These are phyloP conservation scores for Diutina rugosa DNA, from an alignment of 1,139 yeast species.

Conservation along the genomic window DNA sequence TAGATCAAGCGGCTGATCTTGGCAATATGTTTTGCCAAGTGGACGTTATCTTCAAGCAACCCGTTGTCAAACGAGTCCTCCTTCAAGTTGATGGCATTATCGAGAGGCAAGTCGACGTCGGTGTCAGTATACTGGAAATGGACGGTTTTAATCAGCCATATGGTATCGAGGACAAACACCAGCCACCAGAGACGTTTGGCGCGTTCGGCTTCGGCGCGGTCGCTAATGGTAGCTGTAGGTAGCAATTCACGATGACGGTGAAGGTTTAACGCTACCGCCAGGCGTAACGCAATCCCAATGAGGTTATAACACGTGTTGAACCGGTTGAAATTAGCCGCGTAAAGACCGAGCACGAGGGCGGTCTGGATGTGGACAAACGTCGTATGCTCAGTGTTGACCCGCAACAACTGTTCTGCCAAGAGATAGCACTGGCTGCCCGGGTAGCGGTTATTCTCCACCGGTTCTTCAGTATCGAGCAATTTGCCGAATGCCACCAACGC, in stretches of 20 bases:
- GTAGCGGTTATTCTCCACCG: constrained; percentile 5
- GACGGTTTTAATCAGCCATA: constrained; percentile 38
- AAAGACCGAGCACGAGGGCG: constrained; percentile 32
- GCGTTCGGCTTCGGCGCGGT: constrained; percentile 15
- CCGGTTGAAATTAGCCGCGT: constrained; percentile 33
- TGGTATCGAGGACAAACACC: constrained; percentile 33
- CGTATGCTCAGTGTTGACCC: constrained; percentile 26
- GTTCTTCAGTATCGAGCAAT: constrained; percentile 12
- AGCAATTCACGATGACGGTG: constrained; percentile 20
- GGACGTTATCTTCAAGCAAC: constrained; percentile 24
- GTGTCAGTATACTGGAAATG: constrained; percentile 29
- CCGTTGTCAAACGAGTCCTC: constrained; percentile 20
- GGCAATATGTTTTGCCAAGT: constrained; percentile 24
- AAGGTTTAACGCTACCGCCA: constrained; percentile 30
- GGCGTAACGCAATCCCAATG: constrained; percentile 36
- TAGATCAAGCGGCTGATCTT: constrained; percentile 19
- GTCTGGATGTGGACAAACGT: constrained; percentile 28
- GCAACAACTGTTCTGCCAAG: constrained; percentile 26
- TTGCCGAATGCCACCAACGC: constrained; percentile 25
- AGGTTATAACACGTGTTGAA: constrained; percentile 36
- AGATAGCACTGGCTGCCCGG: constrained; percentile 28
- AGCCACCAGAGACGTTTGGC: constrained; percentile 44
- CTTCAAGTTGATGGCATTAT: constrained; percentile 9
- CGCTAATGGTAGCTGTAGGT: neutral
- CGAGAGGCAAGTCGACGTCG: constrained; percentile 33